Evolutionary conservation across 352 stramenopile genomes (phyloP), one percentile per base, ranked within the genome.

Genomic region (Phytophthora kernoviae): DNA sequence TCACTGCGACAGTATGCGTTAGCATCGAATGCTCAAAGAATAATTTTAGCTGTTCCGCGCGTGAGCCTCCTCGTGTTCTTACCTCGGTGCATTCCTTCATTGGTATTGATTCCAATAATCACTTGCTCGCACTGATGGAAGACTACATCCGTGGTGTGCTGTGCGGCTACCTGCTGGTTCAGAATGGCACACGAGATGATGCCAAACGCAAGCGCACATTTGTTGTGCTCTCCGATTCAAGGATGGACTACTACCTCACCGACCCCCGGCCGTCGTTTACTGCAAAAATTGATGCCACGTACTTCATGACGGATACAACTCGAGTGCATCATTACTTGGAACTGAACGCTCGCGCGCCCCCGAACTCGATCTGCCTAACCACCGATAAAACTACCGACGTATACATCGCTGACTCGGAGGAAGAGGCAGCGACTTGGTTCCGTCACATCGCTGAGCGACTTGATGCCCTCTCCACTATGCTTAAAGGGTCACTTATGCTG

Each of bases 71-170:
- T 66, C 62, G 39, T 9, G 49, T 65, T 68, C 56, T 52, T 32
- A 64, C 30, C 40, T 17, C 37, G 54, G 17, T 21, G 8, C 15
- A 34, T 41, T 43, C 47, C 26, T 46, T 20, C 4, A 20, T 26
- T 58, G 7, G 9, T 47, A 33, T 11, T 22, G 12, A 18, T 55
- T 65, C 74, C 40, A 70, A 40, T 7, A 76, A 73, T 37, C 56
- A 79, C 20, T 32, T 45, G 39, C 39, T 26, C 42, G 15, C 18
- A 12, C 43, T 6, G 21, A 88, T 89, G 79, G 81, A 91, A 37
- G 79, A 91, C 52, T 91, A 91, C 64, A 88, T 91, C 36, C 77
- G 78, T 37, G 81, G 81, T 5, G 63, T 89, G 18, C 45, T 91
- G 14, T 91, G 81, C 21, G 81, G 81, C 15, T 87, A 89, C 46